Evolutionary conservation across 768 basidiomycete genomes (phyloP), one percentile per base, ranked within the genome.

Genomic region (Mycena alexandri): DNA sequence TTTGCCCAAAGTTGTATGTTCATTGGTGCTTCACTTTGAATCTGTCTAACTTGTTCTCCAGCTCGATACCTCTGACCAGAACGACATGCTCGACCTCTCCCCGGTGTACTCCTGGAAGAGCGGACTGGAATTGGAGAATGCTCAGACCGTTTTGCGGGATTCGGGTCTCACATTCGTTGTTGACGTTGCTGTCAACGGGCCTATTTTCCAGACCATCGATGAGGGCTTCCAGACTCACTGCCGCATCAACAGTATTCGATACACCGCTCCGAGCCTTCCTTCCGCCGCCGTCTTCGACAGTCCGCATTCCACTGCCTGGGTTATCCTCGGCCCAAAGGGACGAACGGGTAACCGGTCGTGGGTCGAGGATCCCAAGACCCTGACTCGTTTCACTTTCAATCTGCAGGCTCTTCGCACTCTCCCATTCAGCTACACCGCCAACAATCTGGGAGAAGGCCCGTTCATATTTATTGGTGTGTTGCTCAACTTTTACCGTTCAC

Each of bases 331-430:
- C 21, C 55, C 55, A 5, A 56, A 56, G 24, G 55, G 55, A 21
- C 55, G 55, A 10, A 38, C 38, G 11, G 38, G 38, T 14, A 10
- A 38, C 8, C 58, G 47, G 3, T 25, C 36, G 2, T 60, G 58
- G 58, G 58, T 60, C 10, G 41, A 61, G 29, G 60, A 61, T 36
- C 60, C 60, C 41, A 61, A 61, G 12, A n/a, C 13, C 16, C 60
- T 61, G 5, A 61, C 60, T 11, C 38, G 29, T 3, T 61, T 52
- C 21, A 61, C 50, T 3, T 61, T 61, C 42, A 44, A 36, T 3
- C 47, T 61, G 13, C 34, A 48, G 21, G 60, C 60, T 1, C 38
- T 61, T 24, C 50, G 50, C 16, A 36, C 3, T 24, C 13, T 11
- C 12, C 60, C 60, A 2, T 63, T 44, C 61, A 63, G 34, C 17